Percentiles rank a stretch among this genome's conserved stretches.
Evolutionary conservation across 345 rosid species (phyloP).

Genomic region (Gossypium bickii): DNA sequence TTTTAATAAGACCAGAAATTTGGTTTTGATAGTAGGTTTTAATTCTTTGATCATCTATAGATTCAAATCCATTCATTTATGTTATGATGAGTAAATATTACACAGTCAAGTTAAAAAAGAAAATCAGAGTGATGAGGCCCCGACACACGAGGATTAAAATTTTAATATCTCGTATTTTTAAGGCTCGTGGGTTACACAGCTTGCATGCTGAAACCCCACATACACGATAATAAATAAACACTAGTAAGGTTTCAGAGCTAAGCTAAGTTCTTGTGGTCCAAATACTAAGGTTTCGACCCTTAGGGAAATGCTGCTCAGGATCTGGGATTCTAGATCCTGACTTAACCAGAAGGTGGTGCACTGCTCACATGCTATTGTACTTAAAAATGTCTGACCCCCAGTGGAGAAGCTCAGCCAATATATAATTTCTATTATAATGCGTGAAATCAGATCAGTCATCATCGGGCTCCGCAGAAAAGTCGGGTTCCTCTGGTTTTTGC

Average conservation of each 20-base stretch:
- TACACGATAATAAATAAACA: background rate
- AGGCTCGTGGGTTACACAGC: background rate
- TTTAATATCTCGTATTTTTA: background rate
- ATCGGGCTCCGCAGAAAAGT: slow-evolving; percentile 5
- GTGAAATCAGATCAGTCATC: background rate
- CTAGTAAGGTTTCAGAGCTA: background rate
- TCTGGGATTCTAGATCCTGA: background rate
- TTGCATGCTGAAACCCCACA: background rate
- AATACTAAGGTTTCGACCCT: slow-evolving; percentile 3
- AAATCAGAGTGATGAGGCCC: background rate
- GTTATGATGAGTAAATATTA: too few relatives aligned
- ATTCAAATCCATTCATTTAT: too few relatives aligned
- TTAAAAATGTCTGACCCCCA: background rate
- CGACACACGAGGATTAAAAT: background rate
- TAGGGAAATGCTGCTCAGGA: background rate
- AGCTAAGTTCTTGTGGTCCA: background rate
- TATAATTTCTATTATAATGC: slow-evolving; percentile 18
- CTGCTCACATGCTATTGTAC: background rate
- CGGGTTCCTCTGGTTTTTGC: slow-evolving; percentile 68
- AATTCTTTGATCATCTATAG: too few relatives aligned
- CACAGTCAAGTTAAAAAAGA: too few relatives aligned
- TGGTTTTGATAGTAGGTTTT: too few relatives aligned
- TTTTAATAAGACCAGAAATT: too few relatives aligned
- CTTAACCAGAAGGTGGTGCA: background rate
- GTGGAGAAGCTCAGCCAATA: background rate